These are phyloP conservation scores for Paramecium bursaria DNA, from an alignment of 73 alveolate genomes.

Conservation along the genomic window DNA sequence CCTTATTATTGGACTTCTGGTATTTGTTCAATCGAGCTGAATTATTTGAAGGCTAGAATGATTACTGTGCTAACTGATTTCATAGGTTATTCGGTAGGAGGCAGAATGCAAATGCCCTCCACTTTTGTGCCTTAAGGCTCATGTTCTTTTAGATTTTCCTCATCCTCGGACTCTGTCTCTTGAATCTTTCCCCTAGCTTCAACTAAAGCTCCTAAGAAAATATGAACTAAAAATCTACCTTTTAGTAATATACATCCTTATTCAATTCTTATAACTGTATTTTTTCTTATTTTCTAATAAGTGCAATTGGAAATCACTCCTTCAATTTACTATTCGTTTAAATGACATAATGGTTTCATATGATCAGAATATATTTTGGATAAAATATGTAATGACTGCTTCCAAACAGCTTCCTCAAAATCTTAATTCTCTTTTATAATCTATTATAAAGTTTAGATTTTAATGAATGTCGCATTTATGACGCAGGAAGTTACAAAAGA, in stretches of 20 bases:
- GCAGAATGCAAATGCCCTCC: too few species aligned
- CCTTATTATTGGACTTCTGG: too few species aligned
- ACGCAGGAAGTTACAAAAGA: constrained; percentile 59
- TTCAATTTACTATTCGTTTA: not conserved
- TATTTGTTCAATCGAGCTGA: too few species aligned
- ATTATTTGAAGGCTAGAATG: too few species aligned
- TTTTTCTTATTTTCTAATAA: not conserved
- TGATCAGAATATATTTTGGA: constrained; percentile 14
- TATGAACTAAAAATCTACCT: too few species aligned
- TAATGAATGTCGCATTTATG: constrained; percentile 38
- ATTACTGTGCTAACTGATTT: too few species aligned
- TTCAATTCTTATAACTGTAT: not conserved
- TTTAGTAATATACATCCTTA: not conserved
- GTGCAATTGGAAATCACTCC: not conserved
- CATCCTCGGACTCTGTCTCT: not conserved
- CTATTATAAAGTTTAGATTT: not conserved
- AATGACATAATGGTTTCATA: constrained; percentile 18
- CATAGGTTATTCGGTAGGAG: too few species aligned
- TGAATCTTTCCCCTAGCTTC: not conserved
- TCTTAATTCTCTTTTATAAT: not conserved
- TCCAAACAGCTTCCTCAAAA: constrained; percentile 33
- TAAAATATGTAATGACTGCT: not conserved
- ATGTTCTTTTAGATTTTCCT: too few species aligned
- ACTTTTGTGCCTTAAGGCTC: too few species aligned
- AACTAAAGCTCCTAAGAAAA: not conserved